Base-by-base conservation (phyloP, 2,329 filamentous ascomycete species). In the Colletotrichum melonis region DNA sequence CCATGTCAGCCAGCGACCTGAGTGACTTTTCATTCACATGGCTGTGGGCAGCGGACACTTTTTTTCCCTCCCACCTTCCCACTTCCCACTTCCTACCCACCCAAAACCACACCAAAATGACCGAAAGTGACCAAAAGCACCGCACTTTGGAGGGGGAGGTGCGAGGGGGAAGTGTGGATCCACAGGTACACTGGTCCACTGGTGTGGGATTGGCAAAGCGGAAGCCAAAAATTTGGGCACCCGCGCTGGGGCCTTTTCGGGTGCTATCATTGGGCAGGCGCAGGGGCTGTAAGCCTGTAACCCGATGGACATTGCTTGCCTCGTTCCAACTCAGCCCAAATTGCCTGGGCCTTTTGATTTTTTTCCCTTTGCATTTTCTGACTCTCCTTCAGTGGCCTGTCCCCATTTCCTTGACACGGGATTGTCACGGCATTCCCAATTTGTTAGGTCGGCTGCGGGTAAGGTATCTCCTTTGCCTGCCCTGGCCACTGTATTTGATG, bases 221-320 rank as follows among this genome's bases (percentile, higher is more conserved):
- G 71, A 74, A 74, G 68, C 72, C 68, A 72, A 73, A 72, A 68
- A 46, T 63, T 72, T 22, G 72, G 63, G 72, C 63, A 72, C 54
- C 72, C 69, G 68, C 72, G 63, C 68, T 74, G 68, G 68, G 72
- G 54, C 62, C 46, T 32, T 56, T 19, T 28, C 38, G 54, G 60
- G 42, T 7, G 22, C 28, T 65, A 49, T 57, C 12, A 75, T 75
- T 75, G 73, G 73, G 71, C 49, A 74, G 73, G 73, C 73, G 65
- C 66, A 63, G 63, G 62, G 66, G 66, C 60, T 73, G 56, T 49
- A 28, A 19, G 32, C 46, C 62, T 54, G 38, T 65, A 24, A 65
- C 52, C 35, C 4, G 63, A 19, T 35, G 26, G 54, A 19, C 32
- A 30, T 19, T 52, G 28, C 54, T 74, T 64, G 63, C 71, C 73